phyloP scores from a whole-genome alignment of 371 early-diverging fungal species.

The Mucor mucedo region DNA sequence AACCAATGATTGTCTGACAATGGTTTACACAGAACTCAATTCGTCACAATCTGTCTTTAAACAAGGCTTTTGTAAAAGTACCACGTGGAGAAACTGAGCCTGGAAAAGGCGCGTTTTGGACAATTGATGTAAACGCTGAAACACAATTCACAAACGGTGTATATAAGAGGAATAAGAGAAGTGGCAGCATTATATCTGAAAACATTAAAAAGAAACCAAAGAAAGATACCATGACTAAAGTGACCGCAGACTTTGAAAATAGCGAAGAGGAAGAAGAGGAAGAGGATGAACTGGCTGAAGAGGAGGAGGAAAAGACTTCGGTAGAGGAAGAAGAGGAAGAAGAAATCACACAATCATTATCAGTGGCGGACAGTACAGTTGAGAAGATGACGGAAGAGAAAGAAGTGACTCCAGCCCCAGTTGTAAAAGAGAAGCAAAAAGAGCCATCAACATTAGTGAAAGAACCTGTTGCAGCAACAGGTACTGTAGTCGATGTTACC shows the following conservation, averaged over 20 bases:
- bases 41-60: conserved; percentile 95
- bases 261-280: background rate
- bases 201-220: conserved; percentile 10
- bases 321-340: background rate
- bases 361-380: background rate
- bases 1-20: background rate
- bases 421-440: background rate
- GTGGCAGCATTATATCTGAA: background rate
- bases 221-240: conserved; percentile 6
- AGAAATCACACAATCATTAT: background rate
- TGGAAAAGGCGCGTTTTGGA: conserved; percentile 97
- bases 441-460: background rate
- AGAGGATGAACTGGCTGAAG: conserved; percentile 4
- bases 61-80: conserved; percentile 92
- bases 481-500: background rate
- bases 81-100: conserved; percentile 84
- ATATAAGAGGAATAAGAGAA: conserved; percentile 23
- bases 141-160: conserved; percentile 35
- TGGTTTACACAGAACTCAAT: conserved; percentile 82
- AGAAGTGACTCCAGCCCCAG: background rate
- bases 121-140: conserved; percentile 33
- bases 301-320: background rate
- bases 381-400: background rate
- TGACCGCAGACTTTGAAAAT: background rate
- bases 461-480: background rate